Evolutionary conservation across 2,329 filamentous ascomycete genomes (phyloP), one percentile per base, ranked within the genome.

Genomic region (Ceratocystis cubensis): DNA sequence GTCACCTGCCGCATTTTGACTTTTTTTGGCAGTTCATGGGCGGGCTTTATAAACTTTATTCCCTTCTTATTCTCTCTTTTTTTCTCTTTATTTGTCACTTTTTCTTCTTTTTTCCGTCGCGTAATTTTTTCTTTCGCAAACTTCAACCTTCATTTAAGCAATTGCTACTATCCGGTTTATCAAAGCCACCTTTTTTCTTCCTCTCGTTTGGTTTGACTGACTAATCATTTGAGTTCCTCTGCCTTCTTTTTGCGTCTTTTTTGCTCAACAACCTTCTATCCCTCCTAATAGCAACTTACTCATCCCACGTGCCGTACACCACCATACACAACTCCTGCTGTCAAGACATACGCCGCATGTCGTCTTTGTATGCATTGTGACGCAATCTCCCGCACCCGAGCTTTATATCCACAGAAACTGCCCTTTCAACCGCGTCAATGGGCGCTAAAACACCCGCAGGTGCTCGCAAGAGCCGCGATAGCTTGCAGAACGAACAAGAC

Each of bases 1-100:
- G 62, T 67, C 61, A 64, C 65, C 62, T 59, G 37, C 45, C 30
- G 25, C 48, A 64, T 64, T 62, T 61, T 65, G 50, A 20, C 57
- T 20, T 65, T 56, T 53, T 45, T 53, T 28, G 5, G 15, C 6
- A 20, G 20, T 64, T 53, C 8, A 53, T 62, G 5, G 46, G 30
- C 57, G 5, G 46, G 30, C 57, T 62, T 25, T 33, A 25, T 65
- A 45, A 41, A 20, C 45, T 65, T 61, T 37, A 57, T 57, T 61
- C 48, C n/a, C 25, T 22, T 17, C n/a, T 22, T n/a, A 37, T 56
- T 25, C 13, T 10, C 2, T 30, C 8, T 22, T 22, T 25, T 45
- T 30, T 15, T 46, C 5, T 56, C 22, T 56, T 57, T 15, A 15
- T 56, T 56, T 28, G 25, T 56, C 10, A 15, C 33, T 57, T 8